Evolutionary conservation across 2,329 filamentous ascomycete species (phyloP).

Genomic region (Leptographium procerum): DNA sequence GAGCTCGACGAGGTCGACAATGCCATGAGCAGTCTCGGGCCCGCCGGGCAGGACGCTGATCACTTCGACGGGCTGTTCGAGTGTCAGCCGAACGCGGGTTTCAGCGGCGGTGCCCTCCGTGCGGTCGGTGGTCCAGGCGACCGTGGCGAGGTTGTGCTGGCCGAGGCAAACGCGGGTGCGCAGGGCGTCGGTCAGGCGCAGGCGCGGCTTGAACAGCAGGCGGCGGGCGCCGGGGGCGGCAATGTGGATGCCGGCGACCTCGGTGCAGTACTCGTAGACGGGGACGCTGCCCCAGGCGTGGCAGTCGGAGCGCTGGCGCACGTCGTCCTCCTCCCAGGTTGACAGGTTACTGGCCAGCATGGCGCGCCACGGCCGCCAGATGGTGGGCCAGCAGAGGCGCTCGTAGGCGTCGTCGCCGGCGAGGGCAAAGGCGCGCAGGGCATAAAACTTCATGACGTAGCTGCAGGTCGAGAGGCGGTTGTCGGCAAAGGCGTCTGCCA

Average conservation of each 20-base stretch:
- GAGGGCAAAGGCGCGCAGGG: slow-evolving; percentile 22
- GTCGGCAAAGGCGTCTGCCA: slow-evolving; percentile 16
- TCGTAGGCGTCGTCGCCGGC: too few relatives aligned
- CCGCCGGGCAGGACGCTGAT: not conserved
- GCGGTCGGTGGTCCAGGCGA: slow-evolving; percentile 12
- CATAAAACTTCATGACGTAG: slow-evolving; percentile 29
- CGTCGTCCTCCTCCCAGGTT: slow-evolving; percentile 31
- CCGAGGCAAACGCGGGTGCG: slow-evolving; percentile 17
- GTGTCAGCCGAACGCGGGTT: not conserved
- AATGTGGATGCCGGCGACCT: slow-evolving; percentile 17
- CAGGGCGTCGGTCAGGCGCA: slow-evolving; percentile 14
- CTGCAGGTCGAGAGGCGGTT: slow-evolving; percentile 21
- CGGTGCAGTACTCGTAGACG: slow-evolving; percentile 28
- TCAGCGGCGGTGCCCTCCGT: not conserved
- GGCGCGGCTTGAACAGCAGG: slow-evolving; percentile 18
- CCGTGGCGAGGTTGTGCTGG: slow-evolving; percentile 13
- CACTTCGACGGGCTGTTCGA: not conserved
- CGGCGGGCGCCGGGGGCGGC: slow-evolving; percentile 12
- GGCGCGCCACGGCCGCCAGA: slow-evolving; percentile 25
- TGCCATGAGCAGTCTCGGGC: not conserved
- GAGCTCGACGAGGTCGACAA: too few relatives aligned
- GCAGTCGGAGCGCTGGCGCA: slow-evolving; percentile 29
- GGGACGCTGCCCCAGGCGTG: slow-evolving; percentile 32
- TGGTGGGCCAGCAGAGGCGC: not conserved
- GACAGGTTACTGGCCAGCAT: slow-evolving; percentile 26